phyloP scores from a whole-genome alignment of 169 alveolate genomes.

The Miamiensis avidus region DNA sequence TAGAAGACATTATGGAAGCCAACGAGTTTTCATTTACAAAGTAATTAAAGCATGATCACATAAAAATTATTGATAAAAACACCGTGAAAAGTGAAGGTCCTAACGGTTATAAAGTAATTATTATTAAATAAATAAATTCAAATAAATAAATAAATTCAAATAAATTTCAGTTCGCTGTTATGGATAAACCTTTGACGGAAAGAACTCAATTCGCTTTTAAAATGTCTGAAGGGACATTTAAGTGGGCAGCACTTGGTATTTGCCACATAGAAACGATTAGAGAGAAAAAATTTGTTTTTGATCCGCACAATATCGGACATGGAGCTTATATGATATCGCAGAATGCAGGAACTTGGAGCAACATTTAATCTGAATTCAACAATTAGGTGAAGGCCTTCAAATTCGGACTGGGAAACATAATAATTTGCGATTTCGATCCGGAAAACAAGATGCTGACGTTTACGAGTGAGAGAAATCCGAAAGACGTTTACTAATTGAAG shows the following conservation, averaged over 20 bases:
- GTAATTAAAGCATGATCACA: neutral
- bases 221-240: neutral
- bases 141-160: no score
- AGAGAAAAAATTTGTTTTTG: neutral
- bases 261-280: neutral
- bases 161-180: neutral
- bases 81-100: neutral
- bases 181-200: neutral
- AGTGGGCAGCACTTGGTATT: neutral
- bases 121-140: no score
- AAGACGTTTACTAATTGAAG: neutral
- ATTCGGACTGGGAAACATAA: neutral
- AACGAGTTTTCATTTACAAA: neutral
- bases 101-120: neutral
- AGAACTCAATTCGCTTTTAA: neutral
- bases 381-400: neutral
- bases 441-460: neutral
- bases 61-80: no score
- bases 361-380: neutral
- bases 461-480: neutral
- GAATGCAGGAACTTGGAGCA: slow-evolving; percentile 3
- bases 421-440: neutral
- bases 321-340: slow-evolving; percentile 9
- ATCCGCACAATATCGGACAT: neutral
- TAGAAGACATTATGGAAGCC: neutral